Conservation (phyloP, 1,139 yeast genomes). For the Yamadazyma siamensis region DNA sequence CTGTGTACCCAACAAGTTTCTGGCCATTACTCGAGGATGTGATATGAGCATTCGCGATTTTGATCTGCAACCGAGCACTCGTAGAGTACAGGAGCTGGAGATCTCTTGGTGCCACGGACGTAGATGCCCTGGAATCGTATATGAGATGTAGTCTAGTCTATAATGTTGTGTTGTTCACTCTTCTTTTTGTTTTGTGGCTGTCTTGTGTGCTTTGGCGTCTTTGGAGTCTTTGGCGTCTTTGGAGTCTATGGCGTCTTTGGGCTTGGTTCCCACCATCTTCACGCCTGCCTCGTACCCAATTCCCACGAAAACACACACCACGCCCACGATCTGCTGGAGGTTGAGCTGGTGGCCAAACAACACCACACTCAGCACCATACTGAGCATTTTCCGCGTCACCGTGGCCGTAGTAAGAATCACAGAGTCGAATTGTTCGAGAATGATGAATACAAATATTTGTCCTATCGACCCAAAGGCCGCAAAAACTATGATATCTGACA, state of each 20-base stretch:
- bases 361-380: conserved; percentile 85
- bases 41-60: conserved; percentile 18
- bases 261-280: too few relatives aligned
- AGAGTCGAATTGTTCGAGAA: conserved; percentile 81
- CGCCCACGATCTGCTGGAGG: conserved; percentile 72
- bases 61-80: conserved; percentile 1
- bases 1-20: conserved; percentile 14
- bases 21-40: conserved; percentile 20
- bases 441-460: conserved; percentile 84
- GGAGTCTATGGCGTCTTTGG: too few relatives aligned
- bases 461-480: conserved; percentile 86
- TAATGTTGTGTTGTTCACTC: neutral
- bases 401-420: conserved; percentile 86
- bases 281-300: conserved; percentile 28
- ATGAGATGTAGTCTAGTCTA: too few relatives aligned
- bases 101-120: too few relatives aligned
- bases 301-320: conserved; percentile 77
- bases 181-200: neutral
- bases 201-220: too few relatives aligned
- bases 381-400: conserved; percentile 92
- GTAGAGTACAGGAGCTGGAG: conserved; percentile 1
- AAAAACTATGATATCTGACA: conserved; percentile 61
- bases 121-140: too few relatives aligned
- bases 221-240: too few relatives aligned
- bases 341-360: conserved; percentile 76